Base-by-base conservation (phyloP, 2,329 filamentous ascomycete species). In the Chrysoporthe puriensis region DNA sequence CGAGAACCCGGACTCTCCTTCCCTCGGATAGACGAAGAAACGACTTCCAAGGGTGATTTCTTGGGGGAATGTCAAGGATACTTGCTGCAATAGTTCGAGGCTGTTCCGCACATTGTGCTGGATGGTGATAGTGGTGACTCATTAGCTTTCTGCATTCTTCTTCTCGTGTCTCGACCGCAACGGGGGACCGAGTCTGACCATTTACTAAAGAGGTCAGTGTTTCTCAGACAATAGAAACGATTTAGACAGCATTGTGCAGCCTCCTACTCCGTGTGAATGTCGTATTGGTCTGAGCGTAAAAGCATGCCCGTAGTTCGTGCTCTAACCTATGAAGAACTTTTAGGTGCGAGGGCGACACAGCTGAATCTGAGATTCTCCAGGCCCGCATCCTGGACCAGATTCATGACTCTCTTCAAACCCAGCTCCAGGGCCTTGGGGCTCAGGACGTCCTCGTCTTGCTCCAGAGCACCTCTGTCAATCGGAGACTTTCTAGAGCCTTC, bases 401-500 rank as follows among this genome's bases (percentile, higher is more conserved):
- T 79, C 58, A 85, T 79, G 63, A 83, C 80, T 66, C 78, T 77
- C 71, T 76, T 79, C 21, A 86, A 71, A 1, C 83, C 91, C 65
- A 90, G 77, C 26, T 90, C 83, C 67, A 95, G 78, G n/a, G 91
- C 92, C 73, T 81, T 84, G 66, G 90, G 85, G 74, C 90, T 91
- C 70, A 91, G 75, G 64, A 90, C 83, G 77, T 91, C 88, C 66
- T 90, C 88, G 3, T 82, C 85, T 1, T 82, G 82, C 1, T 68
- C 77, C 67, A 91, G 76, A 16, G 71, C 64, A 0, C 89, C 89
- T 16, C 92, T 83, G 71, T 93, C 87, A 58, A 95, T 79, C 0
- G 92, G 92, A 0, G 92, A 92, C 73, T 90, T 91, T 61, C 91
- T 83, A 32, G 85, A 78, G 0, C 93, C 93, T 78, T 96, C 93